Evolutionary conservation across 2,329 filamentous ascomycete genomes (phyloP).

Genomic region (Aspergillus pseudoviridinutans): DNA sequence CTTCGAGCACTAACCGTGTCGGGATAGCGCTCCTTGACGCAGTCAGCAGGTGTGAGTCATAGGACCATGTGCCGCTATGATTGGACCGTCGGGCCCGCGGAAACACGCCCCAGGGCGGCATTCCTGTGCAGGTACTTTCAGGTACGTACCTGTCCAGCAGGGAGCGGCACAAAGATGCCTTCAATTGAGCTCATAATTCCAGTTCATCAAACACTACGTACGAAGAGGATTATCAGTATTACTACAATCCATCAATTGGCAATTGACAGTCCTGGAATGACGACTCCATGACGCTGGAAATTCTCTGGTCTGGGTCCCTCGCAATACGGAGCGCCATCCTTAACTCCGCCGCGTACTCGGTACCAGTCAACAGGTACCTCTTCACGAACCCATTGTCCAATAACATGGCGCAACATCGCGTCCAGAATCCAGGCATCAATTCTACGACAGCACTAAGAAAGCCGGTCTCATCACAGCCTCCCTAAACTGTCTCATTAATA

Average conservation of each 20-base stretch:
- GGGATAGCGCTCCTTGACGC: constrained; percentile 3
- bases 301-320: not conserved
- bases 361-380: not conserved
- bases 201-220: no score
- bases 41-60: constrained; percentile 39
- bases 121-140: not conserved
- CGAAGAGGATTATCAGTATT: not conserved
- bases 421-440: constrained; percentile 10
- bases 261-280: not conserved
- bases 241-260: not conserved
- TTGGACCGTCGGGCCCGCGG: constrained; percentile 20
- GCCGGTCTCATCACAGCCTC: not conserved
- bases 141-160: not conserved
- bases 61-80: constrained; percentile 9
- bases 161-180: not conserved
- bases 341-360: not conserved
- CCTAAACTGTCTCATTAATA: not conserved
- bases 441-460: not conserved
- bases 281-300: not conserved
- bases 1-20: constrained; percentile 7
- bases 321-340: not conserved
- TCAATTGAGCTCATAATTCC: not conserved
- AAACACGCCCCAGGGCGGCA: not conserved
- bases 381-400: constrained; percentile 1
- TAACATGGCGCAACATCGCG: constrained; percentile 1